A percentile compares a stretch with the other conserved stretches of the same genome.
Conservation (phyloP, 73 alveolate genomes). For the Paramecium primaurelia region DNA sequence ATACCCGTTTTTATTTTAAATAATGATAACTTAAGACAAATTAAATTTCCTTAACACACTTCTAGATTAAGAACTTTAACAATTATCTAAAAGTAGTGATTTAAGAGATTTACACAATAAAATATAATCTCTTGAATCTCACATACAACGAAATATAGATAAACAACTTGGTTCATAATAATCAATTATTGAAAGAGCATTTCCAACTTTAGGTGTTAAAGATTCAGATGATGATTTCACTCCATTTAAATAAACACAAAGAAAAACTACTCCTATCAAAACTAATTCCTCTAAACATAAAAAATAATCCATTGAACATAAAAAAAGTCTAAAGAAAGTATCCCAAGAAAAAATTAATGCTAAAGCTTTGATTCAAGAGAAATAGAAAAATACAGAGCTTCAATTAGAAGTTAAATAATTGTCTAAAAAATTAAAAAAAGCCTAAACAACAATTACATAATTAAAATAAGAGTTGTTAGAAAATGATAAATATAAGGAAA, state of each 20-base stretch:
- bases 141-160: background rate
- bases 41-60: constrained; percentile 14
- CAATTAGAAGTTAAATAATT: background rate
- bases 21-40: constrained; percentile 18
- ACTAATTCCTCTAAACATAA: background rate
- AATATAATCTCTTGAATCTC: background rate
- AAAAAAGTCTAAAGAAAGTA: background rate
- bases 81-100: background rate
- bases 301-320: background rate
- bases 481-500: background rate
- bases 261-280: background rate
- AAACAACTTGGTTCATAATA: background rate
- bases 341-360: background rate
- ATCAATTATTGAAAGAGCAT: constrained; percentile 1
- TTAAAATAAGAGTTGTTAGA: background rate
- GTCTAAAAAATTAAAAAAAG: background rate
- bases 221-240: background rate
- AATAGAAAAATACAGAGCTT: background rate
- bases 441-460: background rate
- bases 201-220: background rate
- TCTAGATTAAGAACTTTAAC: background rate
- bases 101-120: background rate
- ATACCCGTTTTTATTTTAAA: constrained; percentile 12
- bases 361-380: background rate
- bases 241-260: background rate